Evolutionary conservation across 331 rosid genomes (phyloP).

Genomic region (Prunus yedoensis): DNA sequence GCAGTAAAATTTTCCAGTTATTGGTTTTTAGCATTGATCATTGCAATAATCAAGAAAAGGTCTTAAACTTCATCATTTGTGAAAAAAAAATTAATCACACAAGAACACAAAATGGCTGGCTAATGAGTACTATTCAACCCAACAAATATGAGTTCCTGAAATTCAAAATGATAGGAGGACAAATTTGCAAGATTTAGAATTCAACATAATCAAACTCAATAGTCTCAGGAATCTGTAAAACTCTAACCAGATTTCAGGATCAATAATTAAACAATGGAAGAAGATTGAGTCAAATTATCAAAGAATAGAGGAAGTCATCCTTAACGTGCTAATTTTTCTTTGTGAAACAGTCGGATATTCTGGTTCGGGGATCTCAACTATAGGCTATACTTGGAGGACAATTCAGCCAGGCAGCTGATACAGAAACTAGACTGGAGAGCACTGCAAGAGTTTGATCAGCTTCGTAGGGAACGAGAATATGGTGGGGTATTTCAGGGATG

Average conservation of each 20-base stretch:
- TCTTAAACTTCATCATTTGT: no score
- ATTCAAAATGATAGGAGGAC: neutral
- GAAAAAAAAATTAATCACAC: no score
- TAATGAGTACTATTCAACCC: neutral
- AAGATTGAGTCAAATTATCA: neutral
- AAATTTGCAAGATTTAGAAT: neutral
- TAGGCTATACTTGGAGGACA: constrained; percentile 82
- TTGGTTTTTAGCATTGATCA: neutral
- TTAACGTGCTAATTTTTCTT: neutral
- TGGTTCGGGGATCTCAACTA: constrained; percentile 99
- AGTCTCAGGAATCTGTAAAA: neutral
- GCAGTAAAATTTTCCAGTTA: neutral
- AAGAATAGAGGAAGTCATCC: neutral
- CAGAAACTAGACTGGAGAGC: constrained; percentile 77
- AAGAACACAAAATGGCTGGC: no score
- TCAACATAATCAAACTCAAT: neutral
- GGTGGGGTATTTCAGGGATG: constrained; percentile 92
- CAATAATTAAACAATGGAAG: neutral
- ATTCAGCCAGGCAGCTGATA: constrained; percentile 65
- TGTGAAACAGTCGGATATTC: constrained; percentile 76
- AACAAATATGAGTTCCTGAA: neutral
- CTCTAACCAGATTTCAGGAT: neutral
- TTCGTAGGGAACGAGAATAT: constrained; percentile 63
- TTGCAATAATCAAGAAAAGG: neutral
- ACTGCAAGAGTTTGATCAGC: constrained; percentile 84